phyloP scores from a whole-genome alignment of 306 rosid genomes.

The Vicia villosa region DNA sequence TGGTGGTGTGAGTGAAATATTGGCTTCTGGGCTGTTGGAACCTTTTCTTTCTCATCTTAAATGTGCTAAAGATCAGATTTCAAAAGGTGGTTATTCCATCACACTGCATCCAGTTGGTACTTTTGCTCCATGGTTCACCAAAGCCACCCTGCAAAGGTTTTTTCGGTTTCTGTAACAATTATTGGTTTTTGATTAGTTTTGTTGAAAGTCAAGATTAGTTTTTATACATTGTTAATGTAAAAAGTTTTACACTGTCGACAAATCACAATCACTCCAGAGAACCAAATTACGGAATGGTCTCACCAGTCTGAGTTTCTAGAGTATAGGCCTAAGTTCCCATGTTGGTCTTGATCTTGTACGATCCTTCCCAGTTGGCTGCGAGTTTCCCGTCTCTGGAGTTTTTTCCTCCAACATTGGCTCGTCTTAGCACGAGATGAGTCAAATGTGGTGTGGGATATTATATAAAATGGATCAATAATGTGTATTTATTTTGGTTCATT shows the following conservation, averaged over 20 bases:
- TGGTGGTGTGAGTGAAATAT: constrained; percentile 71
- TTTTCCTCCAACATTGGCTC: too few species aligned
- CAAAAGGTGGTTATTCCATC: constrained; percentile 95
- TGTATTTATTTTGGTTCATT: constrained; percentile 35
- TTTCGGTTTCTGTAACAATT: neutral
- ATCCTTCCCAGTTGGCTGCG: too few species aligned
- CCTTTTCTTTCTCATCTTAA: constrained; percentile 83
- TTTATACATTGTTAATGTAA: neutral
- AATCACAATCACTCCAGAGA: neutral
- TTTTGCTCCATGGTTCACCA: constrained; percentile 87
- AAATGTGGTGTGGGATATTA: too few species aligned
- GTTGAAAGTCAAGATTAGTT: neutral
- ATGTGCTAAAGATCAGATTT: constrained; percentile 93
- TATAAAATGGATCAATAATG: too few species aligned
- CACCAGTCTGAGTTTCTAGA: too few species aligned
- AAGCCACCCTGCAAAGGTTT: constrained; percentile 88
- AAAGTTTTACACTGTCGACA: neutral
- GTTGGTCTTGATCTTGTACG: too few species aligned
- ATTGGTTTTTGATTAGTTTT: constrained; percentile 22
- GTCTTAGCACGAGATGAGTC: too few species aligned
- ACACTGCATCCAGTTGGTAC: constrained; percentile 64
- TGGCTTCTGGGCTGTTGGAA: constrained; percentile 86
- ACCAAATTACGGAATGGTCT: too few species aligned
- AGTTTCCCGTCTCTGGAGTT: too few species aligned
- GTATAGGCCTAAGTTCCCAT: too few species aligned